Base-by-base conservation (phyloP, 2,329 filamentous ascomycete species). In the Dactylonectria estremocensis region DNA sequence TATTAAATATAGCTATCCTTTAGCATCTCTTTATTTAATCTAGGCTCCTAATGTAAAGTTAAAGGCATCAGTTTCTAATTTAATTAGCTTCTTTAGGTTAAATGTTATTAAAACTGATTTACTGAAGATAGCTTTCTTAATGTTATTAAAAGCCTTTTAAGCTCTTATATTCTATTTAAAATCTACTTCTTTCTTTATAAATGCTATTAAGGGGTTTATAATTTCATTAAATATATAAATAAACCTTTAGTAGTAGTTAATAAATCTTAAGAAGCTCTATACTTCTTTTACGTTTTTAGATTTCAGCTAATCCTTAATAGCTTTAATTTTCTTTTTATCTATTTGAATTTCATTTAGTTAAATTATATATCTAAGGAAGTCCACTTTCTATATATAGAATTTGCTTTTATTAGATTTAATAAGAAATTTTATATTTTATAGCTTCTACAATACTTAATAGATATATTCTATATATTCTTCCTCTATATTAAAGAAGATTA, bases 401-500 rank as follows among this genome's bases (percentile, higher is more conserved):
- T 69, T 18, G 48, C 54, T 64, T 61, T 73, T 73, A 1, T 45
- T n/a, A 14, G 13, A 55, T 65, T 75, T 33, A 13, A n/a, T n/a
- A n/a, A 74, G 20, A 14, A 74, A 28, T 0, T 72, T 70, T 16
- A 11, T 18, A 22, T 70, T 40, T 61, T 72, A 31, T 43, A 71
- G 54, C 55, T 5, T 43, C 65, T 68, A 6, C 22, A 74, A 31
- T 9, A 71, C 61, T n/a, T 67, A 50, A 48, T 72, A 59, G 5
- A 70, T 52, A 49, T 72, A 64, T 72, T 72, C 16, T 48, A 24
- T 58, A 54, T 72, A 53, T 68, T 72, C 40, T 70, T 70, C 37
- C 35, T 71, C 24, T 5, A 16, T 69, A 14, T 72, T 33, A 20
- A 53, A 71, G 60, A 71, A 72, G 55, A 75, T 71, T 45, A 74